Conservation (phyloP, 306 rosid species). For the Datisca glomerata region DNA sequence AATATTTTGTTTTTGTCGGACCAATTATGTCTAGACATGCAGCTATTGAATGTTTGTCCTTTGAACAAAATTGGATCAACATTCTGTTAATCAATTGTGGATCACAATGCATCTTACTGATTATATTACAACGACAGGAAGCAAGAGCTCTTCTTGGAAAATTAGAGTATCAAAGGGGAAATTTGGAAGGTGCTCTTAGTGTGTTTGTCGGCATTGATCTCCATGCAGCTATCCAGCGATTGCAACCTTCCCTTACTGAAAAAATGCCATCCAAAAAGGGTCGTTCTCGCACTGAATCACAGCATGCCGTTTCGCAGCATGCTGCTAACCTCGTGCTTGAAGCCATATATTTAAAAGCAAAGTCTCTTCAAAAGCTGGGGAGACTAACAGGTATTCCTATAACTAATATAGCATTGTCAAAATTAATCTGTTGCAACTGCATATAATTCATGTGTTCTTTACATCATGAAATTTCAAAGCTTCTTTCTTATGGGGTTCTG, state of each 20-base stretch:
- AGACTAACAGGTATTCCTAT: constrained; percentile 42
- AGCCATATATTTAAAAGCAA: constrained; percentile 90
- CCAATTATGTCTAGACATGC: too few species aligned
- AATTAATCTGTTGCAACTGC: not conserved
- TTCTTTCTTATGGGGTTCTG: constrained; percentile 19
- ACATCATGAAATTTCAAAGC: not conserved
- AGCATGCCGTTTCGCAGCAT: constrained; percentile 61
- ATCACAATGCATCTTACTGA: too few species aligned
- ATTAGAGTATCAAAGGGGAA: constrained; percentile 96
- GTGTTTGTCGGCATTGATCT: constrained; percentile 95
- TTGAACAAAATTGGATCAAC: too few species aligned
- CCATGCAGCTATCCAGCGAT: constrained; percentile 77
- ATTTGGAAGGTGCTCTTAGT: constrained; percentile 83
- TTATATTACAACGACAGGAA: constrained; percentile 28
- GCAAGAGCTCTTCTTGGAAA: constrained; percentile 98
- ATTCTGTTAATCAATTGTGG: too few species aligned
- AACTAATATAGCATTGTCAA: not conserved
- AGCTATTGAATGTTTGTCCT: too few species aligned
- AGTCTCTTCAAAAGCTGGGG: constrained; percentile 81
- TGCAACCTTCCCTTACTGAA: constrained; percentile 64
- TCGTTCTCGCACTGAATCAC: constrained; percentile 43
- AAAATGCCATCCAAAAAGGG: constrained; percentile 51
- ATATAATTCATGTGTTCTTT: not conserved
- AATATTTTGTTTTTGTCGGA: too few species aligned
- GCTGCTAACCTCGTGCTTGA: constrained; percentile 92